Base-by-base conservation (phyloP, 176 grass and related monocot species). In the Coix lacrymajobi region DNA sequence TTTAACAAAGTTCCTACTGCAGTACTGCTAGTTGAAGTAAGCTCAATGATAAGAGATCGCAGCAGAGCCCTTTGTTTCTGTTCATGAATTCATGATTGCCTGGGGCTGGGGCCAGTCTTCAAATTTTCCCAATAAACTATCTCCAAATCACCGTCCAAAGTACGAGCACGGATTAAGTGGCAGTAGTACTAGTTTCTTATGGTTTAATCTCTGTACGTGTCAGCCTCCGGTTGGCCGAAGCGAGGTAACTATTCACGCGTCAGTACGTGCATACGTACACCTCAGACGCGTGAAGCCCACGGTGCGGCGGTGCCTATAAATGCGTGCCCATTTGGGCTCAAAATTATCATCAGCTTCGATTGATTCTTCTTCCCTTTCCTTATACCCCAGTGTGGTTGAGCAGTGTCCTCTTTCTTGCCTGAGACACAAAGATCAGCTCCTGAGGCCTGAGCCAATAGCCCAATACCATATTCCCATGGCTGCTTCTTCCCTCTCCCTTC, bases 121-220 rank as follows among this genome's bases (percentile, higher is more conserved):
- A n/a, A n/a, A n/a, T n/a, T n/a, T n/a, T n/a, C n/a, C n/a, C n/a
- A n/a, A 69, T 87, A 77, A 70, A 70, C 28, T 49, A 77, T 22
- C 4, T 40, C 19, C 28, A 73, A 29, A 84, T 84, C 80, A 79
- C 86, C 86, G 86, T 70, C 86, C 87, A 79, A 79, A 70, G 64
- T 45, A 38, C 40, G 5, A 70, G 20, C 76, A 62, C 15, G 13
- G 52, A 39, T 3, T n/a, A n/a, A 58, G 29, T 10, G 29, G 13
- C 12, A 29, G 4, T 15, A 26, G 46, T 60, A 3, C 4, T 34
- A 38, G 71, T 76, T 76, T n/a, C 81, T 29, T 84, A 40, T 20
- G 25, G 7, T 2, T 40, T 22, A 29, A 57, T 10, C 17, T n/a
- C 4, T 57, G 2, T 6, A 85, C 66, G 76, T 30, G 84, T 85